Percentiles rank a stretch among this genome's conserved stretches.
phyloP scores from a whole-genome alignment of 129 eudicot species.

The Artemisia argyi region DNA sequence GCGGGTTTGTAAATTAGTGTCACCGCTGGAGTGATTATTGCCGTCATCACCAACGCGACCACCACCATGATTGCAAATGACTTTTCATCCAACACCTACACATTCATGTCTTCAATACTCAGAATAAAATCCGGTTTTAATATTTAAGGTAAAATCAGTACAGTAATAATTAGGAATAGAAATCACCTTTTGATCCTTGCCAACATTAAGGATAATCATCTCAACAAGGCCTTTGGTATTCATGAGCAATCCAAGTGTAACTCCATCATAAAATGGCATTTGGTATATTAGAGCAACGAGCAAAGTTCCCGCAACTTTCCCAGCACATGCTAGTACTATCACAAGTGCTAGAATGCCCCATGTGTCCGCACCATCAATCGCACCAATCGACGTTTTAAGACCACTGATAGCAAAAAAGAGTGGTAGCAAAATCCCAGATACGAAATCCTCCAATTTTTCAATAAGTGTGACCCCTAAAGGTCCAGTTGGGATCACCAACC shows the following conservation, averaged over 20 bases:
- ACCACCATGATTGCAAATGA: conserved; percentile 82
- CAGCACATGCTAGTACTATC: conserved; percentile 62
- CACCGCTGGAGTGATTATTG: conserved; percentile 59
- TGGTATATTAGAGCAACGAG: conserved; percentile 58
- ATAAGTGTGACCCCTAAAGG: conserved; percentile 68
- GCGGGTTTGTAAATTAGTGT: conserved; percentile 69
- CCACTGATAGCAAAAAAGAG: conserved; percentile 80
- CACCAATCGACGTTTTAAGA: conserved; percentile 55
- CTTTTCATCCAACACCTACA: conserved; percentile 66
- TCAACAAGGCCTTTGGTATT: conserved; percentile 88
- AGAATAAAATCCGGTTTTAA: background rate
- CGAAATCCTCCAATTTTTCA: conserved; percentile 76
- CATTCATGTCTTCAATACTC: background rate
- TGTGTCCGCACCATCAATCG: conserved; percentile 44
- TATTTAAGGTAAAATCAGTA: background rate
- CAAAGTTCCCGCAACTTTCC: conserved; percentile 72
- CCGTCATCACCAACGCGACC: conserved; percentile 67
- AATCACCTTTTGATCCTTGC: conserved; percentile 70
- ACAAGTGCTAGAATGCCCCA: conserved; percentile 61
- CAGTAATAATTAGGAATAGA: background rate
- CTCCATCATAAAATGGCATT: conserved; percentile 61
- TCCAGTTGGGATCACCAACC: conserved; percentile 76
- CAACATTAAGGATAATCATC: conserved; percentile 83
- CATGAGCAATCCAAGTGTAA: conserved; percentile 82
- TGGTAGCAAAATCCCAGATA: conserved; percentile 72